Evolutionary conservation across 2,329 filamentous ascomycete genomes (phyloP).

Genomic region (Pestalotiopsis sp.): DNA sequence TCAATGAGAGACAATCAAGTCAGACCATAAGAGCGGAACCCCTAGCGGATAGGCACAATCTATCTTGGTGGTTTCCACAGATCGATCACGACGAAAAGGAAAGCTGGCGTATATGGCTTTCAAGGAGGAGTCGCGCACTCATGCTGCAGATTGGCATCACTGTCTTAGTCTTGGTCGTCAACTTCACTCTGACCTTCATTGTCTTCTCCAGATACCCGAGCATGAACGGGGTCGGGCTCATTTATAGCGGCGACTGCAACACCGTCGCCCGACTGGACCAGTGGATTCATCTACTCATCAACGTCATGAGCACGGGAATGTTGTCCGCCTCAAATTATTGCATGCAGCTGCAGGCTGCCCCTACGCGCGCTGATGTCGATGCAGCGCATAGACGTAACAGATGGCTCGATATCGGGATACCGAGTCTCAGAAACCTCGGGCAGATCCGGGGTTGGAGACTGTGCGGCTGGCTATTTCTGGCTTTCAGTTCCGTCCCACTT

Average conservation of each 20-base stretch:
- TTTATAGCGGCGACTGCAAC: slow-evolving; percentile 7
- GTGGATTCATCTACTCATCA: slow-evolving; percentile 33
- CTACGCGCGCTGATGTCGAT: slow-evolving; percentile 33
- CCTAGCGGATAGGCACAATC: background rate
- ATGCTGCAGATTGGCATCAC: slow-evolving; percentile 18
- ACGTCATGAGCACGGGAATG: slow-evolving; percentile 30
- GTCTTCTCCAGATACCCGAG: background rate
- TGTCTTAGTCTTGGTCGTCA: slow-evolving; percentile 17
- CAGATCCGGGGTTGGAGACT: slow-evolving; percentile 15
- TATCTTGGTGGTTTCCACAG: slow-evolving; percentile 13
- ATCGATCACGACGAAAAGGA: slow-evolving; percentile 18
- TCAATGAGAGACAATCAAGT: background rate
- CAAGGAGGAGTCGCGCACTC: slow-evolving; percentile 17
- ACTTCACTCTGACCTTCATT: slow-evolving; percentile 12
- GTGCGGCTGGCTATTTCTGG: slow-evolving; percentile 15
- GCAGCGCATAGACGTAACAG: slow-evolving; percentile 12
- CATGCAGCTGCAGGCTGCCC: slow-evolving; percentile 36
- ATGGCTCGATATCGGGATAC: slow-evolving; percentile 20
- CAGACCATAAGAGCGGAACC: background rate
- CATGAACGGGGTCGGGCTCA: slow-evolving; percentile 5
- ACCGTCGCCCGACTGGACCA: slow-evolving; percentile 15
- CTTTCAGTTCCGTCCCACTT: slow-evolving; percentile 17
- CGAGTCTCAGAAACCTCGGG: slow-evolving; percentile 17
- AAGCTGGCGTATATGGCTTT: slow-evolving; percentile 13
- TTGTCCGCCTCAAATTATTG: slow-evolving; percentile 37